phyloP scores from a whole-genome alignment of 2,329 filamentous ascomycete species.

The Apiospora koreana region DNA sequence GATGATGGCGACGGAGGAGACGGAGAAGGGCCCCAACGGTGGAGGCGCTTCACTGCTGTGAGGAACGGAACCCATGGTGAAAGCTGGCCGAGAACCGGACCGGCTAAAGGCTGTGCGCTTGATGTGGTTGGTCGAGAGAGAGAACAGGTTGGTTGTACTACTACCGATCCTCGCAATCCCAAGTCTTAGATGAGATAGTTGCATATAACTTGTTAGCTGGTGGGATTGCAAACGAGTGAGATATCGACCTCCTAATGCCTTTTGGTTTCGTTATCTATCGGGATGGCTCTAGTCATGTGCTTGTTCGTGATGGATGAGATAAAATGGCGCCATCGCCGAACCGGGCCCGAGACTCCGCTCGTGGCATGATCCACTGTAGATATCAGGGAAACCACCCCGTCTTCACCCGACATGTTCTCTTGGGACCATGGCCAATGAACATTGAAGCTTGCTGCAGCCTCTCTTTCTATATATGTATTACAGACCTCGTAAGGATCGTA shows the following conservation, averaged over 20 bases:
- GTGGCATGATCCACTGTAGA: background rate
- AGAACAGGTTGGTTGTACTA: background rate
- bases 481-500: background rate
- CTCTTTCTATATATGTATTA: background rate
- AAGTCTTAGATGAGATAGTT: background rate
- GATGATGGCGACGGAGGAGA: constrained; percentile 72
- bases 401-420: constrained; percentile 1
- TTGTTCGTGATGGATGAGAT: background rate
- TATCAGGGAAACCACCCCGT: background rate
- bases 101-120: background rate
- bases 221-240: background rate
- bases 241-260: background rate
- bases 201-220: background rate
- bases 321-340: constrained; percentile 10
- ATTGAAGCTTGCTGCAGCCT: background rate
- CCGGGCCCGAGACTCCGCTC: constrained; percentile 2
- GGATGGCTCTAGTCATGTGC: background rate
- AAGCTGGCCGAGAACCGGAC: background rate
- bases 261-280: background rate
- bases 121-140: background rate
- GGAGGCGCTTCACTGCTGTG: background rate
- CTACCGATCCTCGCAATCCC: background rate
- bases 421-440: background rate
- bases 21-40: constrained; percentile 40
- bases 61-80: constrained; percentile 22